These are phyloP conservation scores for Macrolepiota albuminosa DNA, from an alignment of 768 basidiomycete genomes.

Conservation along the genomic window DNA sequence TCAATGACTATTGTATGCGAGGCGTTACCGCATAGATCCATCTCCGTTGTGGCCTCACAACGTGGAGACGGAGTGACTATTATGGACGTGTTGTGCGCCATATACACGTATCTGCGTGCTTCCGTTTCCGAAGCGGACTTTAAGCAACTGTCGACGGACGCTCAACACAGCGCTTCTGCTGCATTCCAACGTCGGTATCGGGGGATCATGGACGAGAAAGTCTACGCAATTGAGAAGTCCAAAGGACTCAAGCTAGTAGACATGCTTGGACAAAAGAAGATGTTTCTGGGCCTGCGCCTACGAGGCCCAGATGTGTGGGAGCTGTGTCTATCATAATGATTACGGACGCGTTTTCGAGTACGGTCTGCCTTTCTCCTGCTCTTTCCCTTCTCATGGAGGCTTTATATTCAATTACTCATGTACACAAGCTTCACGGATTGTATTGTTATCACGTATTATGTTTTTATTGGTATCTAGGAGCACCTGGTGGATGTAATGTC, in stretches of 20 bases:
- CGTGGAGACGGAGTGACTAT: slow-evolving; percentile 24
- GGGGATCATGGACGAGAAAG: slow-evolving; percentile 24
- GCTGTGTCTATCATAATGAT: slow-evolving; percentile 19
- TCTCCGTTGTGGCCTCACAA: slow-evolving; percentile 25
- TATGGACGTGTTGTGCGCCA: slow-evolving; percentile 41
- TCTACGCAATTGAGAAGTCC: slow-evolving; percentile 32
- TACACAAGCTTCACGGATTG: slow-evolving; percentile 3
- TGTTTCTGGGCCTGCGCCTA: slow-evolving; percentile 37
- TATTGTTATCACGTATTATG: slow-evolving; percentile 7
- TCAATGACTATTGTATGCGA: slow-evolving; percentile 27
- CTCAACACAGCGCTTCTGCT: slow-evolving; percentile 28
- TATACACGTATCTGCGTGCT: slow-evolving; percentile 40
- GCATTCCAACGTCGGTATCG: slow-evolving; percentile 40
- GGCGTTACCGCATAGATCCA: slow-evolving; percentile 26
- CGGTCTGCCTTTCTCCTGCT: not conserved
- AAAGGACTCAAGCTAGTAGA: slow-evolving; percentile 54
- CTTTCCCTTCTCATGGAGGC: not conserved
- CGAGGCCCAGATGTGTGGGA: slow-evolving; percentile 34
- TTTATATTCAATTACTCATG: slow-evolving; percentile 9
- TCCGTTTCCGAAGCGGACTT: slow-evolving; percentile 38
- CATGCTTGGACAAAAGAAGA: slow-evolving; percentile 37
- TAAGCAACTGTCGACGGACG: slow-evolving; percentile 23
- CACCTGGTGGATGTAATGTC: not conserved
- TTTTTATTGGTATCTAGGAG: slow-evolving; percentile 1
- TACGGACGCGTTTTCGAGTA: not conserved